Evolutionary conservation across 352 stramenopile genomes (phyloP), one percentile per base, ranked within the genome.

Genomic region (Saprolegnia parasitica): DNA sequence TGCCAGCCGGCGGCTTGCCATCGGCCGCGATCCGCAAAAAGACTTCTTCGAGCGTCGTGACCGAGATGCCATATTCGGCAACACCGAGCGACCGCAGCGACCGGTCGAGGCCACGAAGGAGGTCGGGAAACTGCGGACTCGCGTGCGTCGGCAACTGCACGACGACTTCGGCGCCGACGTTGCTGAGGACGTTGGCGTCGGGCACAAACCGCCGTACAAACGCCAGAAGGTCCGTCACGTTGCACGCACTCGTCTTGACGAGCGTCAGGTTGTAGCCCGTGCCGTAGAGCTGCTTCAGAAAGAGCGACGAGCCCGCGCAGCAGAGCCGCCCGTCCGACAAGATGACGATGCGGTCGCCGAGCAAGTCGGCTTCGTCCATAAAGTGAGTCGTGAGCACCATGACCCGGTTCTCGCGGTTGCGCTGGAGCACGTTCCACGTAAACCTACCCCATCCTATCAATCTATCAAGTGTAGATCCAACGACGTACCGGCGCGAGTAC

Each of bases 21-120:
- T 35, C 29, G 29, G 29, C 29, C 0, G 81, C 80, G 60, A 90
- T 90, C 16, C 77, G 77, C 62, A 99, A 73, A 75, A 99, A 99
- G 0, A 99, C 96, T 81, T 99, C 97, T 73, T 99, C 98, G 6
- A 99, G 78, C 0, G 97, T 99, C n/a, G 97, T 99, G 50, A 99
- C 96, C 20, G 90, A 96, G 29, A 99, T 86, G 40, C 97, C 97
- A 77, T 99, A 99, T 42, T 90, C 88, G 0, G 86, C 58, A 63
- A 99, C 83, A 6, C 73, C 71, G 16, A 96, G 64, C 11, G 72
- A 61, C 1, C 72, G 62, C 56, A 86, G 68, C 40, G 79, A 55
- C 4, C 57, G 49, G 39, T 91, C 83, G 11, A 99, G 74, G 4
- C 83, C 77, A 64, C 92, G 73, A 67, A 99, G 93, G 76, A 99